Conservation (phyloP, 371 early-diverging fungal genomes). For the Dinochytrium kinnereticum region DNA sequence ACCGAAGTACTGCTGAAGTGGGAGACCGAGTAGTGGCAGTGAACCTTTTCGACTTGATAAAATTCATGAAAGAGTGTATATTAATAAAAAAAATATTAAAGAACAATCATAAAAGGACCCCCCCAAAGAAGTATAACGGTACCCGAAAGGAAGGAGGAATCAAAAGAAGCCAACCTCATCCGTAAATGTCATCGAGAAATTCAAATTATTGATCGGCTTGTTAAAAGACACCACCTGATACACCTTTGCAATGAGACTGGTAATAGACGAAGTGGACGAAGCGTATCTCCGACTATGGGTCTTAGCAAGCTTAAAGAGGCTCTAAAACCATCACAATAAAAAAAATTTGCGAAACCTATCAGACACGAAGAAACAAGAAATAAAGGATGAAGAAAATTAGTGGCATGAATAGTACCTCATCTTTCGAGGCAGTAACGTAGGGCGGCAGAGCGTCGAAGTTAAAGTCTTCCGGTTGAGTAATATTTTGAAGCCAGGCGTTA, state of each 20-base stretch:
- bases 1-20: conserved; percentile 65
- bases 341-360: no score
- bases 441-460: conserved; percentile 77
- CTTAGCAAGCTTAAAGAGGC: conserved; percentile 55
- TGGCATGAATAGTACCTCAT: conserved; percentile 52
- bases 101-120: not conserved
- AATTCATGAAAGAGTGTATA: no score
- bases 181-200: conserved; percentile 10
- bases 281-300: conserved; percentile 61
- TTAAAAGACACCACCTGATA: conserved; percentile 76
- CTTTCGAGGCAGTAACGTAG: conserved; percentile 81
- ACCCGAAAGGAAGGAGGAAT: no score
- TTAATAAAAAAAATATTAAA: not conserved
- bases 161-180: conserved; percentile 19
- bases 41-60: no score
- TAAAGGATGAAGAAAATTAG: no score
- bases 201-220: conserved; percentile 59
- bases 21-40: conserved; percentile 68
- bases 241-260: conserved; percentile 75
- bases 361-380: no score
- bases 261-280: conserved; percentile 91
- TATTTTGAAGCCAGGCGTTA: conserved; percentile 73
- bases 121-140: not conserved
- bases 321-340: no score
- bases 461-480: conserved; percentile 80